These are phyloP conservation scores for Acer saccharum DNA, from an alignment of 345 rosid species.

Conservation along the genomic window DNA sequence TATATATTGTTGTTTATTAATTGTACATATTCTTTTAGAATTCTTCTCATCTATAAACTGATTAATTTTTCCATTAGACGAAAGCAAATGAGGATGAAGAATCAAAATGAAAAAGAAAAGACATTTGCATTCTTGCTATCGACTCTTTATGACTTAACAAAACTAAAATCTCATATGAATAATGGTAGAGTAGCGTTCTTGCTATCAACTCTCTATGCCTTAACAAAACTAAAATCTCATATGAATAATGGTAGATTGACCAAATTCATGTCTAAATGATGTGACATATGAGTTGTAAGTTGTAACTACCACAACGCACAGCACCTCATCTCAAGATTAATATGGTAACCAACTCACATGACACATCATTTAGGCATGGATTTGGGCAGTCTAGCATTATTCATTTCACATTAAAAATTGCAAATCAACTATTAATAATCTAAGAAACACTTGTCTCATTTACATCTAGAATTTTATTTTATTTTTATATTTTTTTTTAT, in stretches of 20 bases:
- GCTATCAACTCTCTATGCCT: neutral
- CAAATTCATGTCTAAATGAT: no score
- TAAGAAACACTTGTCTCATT: no score
- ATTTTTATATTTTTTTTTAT: no score
- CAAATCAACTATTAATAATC: no score
- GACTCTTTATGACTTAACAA: neutral
- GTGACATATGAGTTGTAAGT: no score
- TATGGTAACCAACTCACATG: no score
- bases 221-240: neutral
- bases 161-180: neutral
- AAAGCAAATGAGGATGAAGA: neutral
- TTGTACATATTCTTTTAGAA: neutral
- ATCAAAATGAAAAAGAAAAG: neutral
- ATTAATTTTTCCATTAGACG: neutral
- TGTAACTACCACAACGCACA: no score
- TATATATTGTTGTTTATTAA: neutral
- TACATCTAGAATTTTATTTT: neutral
- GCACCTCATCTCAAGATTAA: no score
- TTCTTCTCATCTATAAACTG: neutral
- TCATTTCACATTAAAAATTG: no score
- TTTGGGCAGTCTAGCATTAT: no score
- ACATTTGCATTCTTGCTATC: neutral
- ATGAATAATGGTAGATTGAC: neutral
- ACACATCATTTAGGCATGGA: no score
- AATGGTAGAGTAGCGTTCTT: neutral